phyloP scores from a whole-genome alignment of 805 yeast species.

The Hyphopichia homilentoma region DNA sequence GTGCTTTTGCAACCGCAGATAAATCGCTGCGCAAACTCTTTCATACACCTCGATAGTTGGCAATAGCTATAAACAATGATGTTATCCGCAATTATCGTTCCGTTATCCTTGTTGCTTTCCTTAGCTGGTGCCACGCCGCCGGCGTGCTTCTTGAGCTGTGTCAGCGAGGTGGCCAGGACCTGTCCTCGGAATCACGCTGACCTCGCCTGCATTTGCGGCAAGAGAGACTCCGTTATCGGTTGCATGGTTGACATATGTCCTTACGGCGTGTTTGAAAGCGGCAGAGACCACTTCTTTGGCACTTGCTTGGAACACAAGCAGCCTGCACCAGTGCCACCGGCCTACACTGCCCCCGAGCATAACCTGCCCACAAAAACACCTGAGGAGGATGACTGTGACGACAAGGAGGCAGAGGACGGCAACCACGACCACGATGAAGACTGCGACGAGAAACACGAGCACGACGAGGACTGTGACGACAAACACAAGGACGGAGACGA shows the following conservation, averaged over 20 bases:
- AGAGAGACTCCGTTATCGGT: conserved; percentile 34
- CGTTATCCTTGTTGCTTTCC: not conserved
- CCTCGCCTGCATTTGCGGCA: conserved; percentile 37
- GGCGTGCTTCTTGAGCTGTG: conserved; percentile 46
- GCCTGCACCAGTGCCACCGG: conserved; percentile 10
- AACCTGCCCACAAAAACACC: conserved; percentile 5
- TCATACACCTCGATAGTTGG: no score
- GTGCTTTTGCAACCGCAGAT: no score
- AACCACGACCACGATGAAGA: conserved; percentile 4
- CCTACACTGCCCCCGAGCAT: not conserved
- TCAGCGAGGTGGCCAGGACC: conserved; percentile 30
- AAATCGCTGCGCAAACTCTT: no score
- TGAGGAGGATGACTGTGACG: conserved; percentile 3
- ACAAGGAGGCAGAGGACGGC: conserved; percentile 3
- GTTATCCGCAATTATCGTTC: no score
- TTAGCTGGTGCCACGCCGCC: conserved; percentile 41
- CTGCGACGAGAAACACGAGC: conserved; percentile 5
- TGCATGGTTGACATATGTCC: conserved; percentile 47
- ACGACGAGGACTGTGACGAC: conserved; percentile 4
- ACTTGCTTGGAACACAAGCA: conserved; percentile 40
- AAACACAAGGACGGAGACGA: conserved; percentile 5
- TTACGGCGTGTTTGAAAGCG: conserved; percentile 36
- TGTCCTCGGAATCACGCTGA: conserved; percentile 32
- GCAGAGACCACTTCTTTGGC: conserved; percentile 48
- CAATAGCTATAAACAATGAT: no score